Evolutionary conservation across 1,139 yeast genomes (phyloP).

Genomic region (Sugiyamaella paludigena): DNA sequence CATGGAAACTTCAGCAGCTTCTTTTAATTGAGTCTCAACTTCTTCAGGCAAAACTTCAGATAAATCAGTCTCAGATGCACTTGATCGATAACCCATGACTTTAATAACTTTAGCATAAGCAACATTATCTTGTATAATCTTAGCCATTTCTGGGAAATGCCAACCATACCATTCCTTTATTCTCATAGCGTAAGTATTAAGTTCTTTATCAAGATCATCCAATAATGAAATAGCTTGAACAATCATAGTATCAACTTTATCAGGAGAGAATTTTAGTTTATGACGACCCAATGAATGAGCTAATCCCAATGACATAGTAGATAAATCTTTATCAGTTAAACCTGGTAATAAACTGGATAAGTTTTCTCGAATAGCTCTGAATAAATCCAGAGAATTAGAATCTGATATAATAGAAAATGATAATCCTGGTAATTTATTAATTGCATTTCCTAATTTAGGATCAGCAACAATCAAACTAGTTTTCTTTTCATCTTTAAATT

Average conservation of each 20-base stretch:
- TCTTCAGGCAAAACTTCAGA: conserved; percentile 86
- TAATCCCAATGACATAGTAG: conserved; percentile 94
- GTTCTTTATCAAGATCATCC: conserved; percentile 95
- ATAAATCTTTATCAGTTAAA: conserved; percentile 74
- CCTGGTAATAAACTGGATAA: conserved; percentile 95
- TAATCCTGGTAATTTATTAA: conserved; percentile 83
- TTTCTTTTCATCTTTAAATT: conserved; percentile 84
- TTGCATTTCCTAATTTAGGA: conserved; percentile 92
- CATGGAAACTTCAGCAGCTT: conserved; percentile 98
- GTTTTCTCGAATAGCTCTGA: conserved; percentile 92
- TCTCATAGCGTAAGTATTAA: conserved; percentile 98
- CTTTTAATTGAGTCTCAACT: conserved; percentile 53
- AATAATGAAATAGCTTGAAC: conserved; percentile 97
- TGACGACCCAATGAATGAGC: conserved; percentile 95
- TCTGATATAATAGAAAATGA: conserved; percentile 88
- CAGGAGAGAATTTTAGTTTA: conserved; percentile 95
- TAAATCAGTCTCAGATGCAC: conserved; percentile 84
- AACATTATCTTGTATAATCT: conserved; percentile 91
- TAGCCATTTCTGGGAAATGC: conserved; percentile 99
- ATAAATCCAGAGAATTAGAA: conserved; percentile 90
- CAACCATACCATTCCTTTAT: conserved; percentile 99
- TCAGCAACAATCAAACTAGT: conserved; percentile 89
- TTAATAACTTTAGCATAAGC: conserved; percentile 74
- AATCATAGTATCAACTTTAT: conserved; percentile 97
- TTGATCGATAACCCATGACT: conserved; percentile 92